Percentiles rank a stretch among this genome's conserved stretches.
Evolutionary conservation across 2,329 filamentous ascomycete genomes (phyloP).

Genomic region (Fusarium multiceps): DNA sequence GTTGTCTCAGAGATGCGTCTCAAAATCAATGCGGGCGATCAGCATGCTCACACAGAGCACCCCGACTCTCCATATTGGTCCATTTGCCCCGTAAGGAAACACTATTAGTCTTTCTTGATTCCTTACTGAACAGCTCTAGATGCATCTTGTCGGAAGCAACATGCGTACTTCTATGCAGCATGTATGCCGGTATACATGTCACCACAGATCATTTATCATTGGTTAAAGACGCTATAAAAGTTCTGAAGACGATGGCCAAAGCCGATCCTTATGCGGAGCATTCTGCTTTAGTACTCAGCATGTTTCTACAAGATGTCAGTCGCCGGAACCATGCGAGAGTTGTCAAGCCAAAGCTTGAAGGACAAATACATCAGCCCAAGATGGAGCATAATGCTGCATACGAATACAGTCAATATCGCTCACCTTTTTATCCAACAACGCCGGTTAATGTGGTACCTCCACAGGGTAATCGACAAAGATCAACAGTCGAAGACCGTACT

Average conservation of each 20-base stretch:
- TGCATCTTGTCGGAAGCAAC: constrained; percentile 67
- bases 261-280: constrained; percentile 62
- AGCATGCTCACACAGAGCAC: constrained; percentile 58
- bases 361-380: not conserved
- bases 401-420: constrained; percentile 5
- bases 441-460: not conserved
- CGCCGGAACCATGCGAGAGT: not conserved
- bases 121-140: constrained; percentile 50
- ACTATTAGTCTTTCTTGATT: not conserved
- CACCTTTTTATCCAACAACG: not conserved
- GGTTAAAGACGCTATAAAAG: constrained; percentile 57
- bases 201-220: constrained; percentile 56
- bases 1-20: constrained; percentile 57
- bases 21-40: constrained; percentile 55
- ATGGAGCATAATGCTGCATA: not conserved
- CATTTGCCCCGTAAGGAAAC: constrained; percentile 65
- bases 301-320: constrained; percentile 52
- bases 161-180: constrained; percentile 66
- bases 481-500: not conserved
- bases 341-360: not conserved
- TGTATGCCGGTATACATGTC: constrained; percentile 63
- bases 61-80: constrained; percentile 64
- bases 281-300: constrained; percentile 61
- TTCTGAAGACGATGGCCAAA: constrained; percentile 61
- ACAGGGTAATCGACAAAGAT: constrained; percentile 7